Conservation (phyloP, 2,329 filamentous ascomycete species). For the Ascochyta clinopodiicola region DNA sequence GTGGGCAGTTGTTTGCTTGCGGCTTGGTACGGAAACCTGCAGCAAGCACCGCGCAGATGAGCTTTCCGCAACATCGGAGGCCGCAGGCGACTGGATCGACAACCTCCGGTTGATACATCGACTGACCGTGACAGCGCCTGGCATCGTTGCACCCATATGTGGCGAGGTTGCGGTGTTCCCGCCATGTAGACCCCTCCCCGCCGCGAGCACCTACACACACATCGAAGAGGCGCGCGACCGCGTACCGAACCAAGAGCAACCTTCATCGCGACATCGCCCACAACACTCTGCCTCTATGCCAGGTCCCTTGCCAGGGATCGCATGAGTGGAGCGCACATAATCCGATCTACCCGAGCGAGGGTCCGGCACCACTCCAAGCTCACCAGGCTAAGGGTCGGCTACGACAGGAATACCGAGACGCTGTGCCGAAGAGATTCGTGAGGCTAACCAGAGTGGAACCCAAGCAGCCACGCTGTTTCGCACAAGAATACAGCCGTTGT, state of each 20-base stretch:
- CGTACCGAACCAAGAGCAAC: background rate
- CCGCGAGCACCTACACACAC: background rate
- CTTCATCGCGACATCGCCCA: background rate
- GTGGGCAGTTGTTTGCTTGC: constrained; percentile 3
- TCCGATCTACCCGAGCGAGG: background rate
- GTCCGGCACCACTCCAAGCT: background rate
- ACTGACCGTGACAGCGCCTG: background rate
- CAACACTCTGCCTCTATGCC: background rate
- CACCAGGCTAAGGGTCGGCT: background rate
- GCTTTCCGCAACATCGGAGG: background rate
- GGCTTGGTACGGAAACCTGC: background rate
- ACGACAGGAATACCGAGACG: background rate
- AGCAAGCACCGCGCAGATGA: constrained; percentile 1
- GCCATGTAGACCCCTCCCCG: background rate
- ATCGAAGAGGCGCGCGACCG: background rate
- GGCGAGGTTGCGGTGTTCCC: background rate
- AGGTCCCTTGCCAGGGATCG: background rate
- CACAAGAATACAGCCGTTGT: background rate
- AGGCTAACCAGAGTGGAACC: background rate
- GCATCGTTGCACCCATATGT: background rate
- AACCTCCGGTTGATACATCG: background rate
- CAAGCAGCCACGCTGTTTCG: background rate
- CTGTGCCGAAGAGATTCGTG: background rate
- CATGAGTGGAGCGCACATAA: background rate
- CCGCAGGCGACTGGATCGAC: background rate